Evolutionary conservation across 495 filamentous ascomycete genomes (phyloP).

Genomic region (Annulohypoxylon maeteangense): DNA sequence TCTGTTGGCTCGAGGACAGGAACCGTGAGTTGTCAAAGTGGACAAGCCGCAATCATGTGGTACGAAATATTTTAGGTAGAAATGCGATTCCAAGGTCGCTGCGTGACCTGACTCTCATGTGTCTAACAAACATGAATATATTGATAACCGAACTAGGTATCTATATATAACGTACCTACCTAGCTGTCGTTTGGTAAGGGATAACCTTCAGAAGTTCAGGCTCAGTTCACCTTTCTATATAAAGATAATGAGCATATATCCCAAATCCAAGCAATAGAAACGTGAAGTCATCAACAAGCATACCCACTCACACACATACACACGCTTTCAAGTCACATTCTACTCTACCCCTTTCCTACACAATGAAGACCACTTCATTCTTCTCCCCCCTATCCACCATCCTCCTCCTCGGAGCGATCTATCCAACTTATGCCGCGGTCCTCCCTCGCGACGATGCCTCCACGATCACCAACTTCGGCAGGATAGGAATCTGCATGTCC

Average conservation of each 20-base stretch:
- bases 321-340: background rate
- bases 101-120: background rate
- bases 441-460: slow-evolving; percentile 29
- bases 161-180: background rate
- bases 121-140: too few species aligned
- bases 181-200: background rate
- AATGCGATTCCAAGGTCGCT: background rate
- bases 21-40: slow-evolving; percentile 11
- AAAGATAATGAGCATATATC: background rate
- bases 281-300: background rate
- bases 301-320: too few species aligned
- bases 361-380: slow-evolving; percentile 17
- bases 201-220: background rate
- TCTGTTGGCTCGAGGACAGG: background rate
- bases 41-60: slow-evolving; percentile 14
- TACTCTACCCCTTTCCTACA: background rate
- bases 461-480: slow-evolving; percentile 36
- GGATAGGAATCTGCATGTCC: slow-evolving; percentile 39
- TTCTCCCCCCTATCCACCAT: slow-evolving; percentile 14
- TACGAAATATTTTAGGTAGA: background rate
- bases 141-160: too few species aligned
- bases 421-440: slow-evolving; percentile 11
- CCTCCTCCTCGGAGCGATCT: background rate
- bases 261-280: background rate
- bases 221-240: background rate